A percentile compares a stretch with the other conserved stretches of the same genome.
Conservation (phyloP, 73 alveolate species). For the Paramecium sexaurelia region DNA sequence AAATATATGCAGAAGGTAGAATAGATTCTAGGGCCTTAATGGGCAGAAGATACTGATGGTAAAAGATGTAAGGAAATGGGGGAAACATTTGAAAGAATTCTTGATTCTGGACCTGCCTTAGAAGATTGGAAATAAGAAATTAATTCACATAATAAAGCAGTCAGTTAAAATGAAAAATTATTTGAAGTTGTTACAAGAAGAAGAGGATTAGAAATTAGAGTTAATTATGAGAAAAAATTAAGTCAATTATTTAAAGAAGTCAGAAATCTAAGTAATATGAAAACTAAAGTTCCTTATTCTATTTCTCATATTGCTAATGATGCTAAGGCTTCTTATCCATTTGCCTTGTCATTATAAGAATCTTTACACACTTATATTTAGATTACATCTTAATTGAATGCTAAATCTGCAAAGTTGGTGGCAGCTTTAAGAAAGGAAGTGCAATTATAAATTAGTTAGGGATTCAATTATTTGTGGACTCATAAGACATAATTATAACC, state of each 20-base stretch:
- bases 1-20: slow-evolving; percentile 67
- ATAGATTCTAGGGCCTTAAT: slow-evolving; percentile 56
- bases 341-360: slow-evolving; percentile 88
- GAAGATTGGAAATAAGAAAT: slow-evolving; percentile 62
- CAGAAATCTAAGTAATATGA: slow-evolving; percentile 68
- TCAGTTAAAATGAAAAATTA: slow-evolving; percentile 61
- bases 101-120: slow-evolving; percentile 24
- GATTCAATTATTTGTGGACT: slow-evolving; percentile 83
- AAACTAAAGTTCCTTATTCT: slow-evolving; percentile 68
- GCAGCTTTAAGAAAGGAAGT: slow-evolving; percentile 88
- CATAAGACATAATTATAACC: slow-evolving; percentile 78
- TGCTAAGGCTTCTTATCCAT: slow-evolving; percentile 83
- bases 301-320: slow-evolving; percentile 74
- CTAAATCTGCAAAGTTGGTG: slow-evolving; percentile 82
- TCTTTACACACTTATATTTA: slow-evolving; percentile 87
- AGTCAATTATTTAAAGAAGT: slow-evolving; percentile 85
- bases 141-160: neutral
- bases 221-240: slow-evolving; percentile 88
- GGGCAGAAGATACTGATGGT: slow-evolving; percentile 68
- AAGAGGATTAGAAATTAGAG: slow-evolving; percentile 81
- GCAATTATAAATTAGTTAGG: slow-evolving; percentile 72
- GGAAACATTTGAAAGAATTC: slow-evolving; percentile 54
- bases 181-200: slow-evolving; percentile 76
- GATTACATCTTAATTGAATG: slow-evolving; percentile 78
- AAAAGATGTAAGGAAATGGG: slow-evolving; percentile 64